These are phyloP conservation scores for Sporobolomyces roseus DNA, from an alignment of 768 basidiomycete species.

Conservation along the genomic window DNA sequence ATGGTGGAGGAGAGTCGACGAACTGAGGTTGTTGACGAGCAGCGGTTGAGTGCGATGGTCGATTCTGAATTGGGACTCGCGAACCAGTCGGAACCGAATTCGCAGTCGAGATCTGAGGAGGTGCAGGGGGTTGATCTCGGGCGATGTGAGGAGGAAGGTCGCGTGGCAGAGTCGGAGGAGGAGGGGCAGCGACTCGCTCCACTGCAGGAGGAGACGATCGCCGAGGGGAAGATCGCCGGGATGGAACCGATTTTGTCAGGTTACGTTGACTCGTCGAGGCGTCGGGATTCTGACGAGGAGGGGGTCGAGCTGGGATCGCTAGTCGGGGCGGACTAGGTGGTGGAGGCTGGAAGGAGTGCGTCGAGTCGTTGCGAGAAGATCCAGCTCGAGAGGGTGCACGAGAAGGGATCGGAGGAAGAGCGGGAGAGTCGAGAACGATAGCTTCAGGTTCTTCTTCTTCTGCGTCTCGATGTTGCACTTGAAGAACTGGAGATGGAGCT, in stretches of 20 bases:
- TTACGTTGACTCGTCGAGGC: too few species aligned
- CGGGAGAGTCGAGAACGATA: conserved; percentile 14
- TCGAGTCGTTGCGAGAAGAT: neutral
- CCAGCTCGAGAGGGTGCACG: neutral
- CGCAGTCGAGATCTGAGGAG: too few species aligned
- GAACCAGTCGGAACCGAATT: neutral
- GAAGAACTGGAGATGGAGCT: too few species aligned
- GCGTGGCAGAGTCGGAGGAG: neutral
- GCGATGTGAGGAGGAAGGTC: conserved; percentile 6
- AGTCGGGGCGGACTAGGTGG: neutral
- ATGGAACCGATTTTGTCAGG: too few species aligned
- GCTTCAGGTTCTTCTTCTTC: conserved; percentile 1
- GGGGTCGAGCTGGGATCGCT: neutral
- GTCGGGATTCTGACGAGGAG: neutral
- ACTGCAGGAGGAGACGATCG: neutral
- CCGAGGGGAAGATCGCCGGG: neutral
- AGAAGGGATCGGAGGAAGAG: conserved; percentile 8
- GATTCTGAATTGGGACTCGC: too few species aligned
- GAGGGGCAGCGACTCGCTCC: neutral
- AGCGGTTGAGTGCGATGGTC: too few species aligned
- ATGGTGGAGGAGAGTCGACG: neutral
- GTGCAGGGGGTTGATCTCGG: too few species aligned
- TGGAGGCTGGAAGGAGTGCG: neutral
- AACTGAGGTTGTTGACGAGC: neutral
- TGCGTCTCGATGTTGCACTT: too few species aligned